phyloP scores from a whole-genome alignment of 2,329 filamentous ascomycete species.

The Sporothrix mexicana region DNA sequence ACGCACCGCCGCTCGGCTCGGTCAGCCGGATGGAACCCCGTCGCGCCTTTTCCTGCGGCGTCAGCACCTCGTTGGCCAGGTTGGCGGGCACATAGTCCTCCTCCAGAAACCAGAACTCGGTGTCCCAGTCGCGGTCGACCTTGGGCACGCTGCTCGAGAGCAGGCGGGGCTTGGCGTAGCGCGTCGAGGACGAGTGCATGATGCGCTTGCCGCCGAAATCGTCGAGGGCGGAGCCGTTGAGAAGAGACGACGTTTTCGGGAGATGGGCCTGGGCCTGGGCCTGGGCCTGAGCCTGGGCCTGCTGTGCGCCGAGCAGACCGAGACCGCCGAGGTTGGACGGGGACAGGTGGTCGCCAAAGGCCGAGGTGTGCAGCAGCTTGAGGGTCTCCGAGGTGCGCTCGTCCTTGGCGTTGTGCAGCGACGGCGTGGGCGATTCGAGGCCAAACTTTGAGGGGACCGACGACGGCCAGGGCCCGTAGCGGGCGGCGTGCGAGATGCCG shows the following conservation, averaged over 20 bases:
- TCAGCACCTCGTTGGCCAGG: conserved; percentile 66
- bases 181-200: conserved; percentile 65
- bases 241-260: conserved; percentile 38
- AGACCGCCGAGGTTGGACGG: conserved; percentile 30
- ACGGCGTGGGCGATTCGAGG: conserved; percentile 81
- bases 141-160: conserved; percentile 68
- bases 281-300: neutral
- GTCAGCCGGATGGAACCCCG: conserved; percentile 62
- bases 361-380: conserved; percentile 69
- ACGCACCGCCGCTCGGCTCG: conserved; percentile 39
- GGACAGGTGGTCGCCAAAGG: conserved; percentile 70
- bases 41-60: conserved; percentile 69
- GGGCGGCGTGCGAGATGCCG: conserved; percentile 87
- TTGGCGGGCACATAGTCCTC: conserved; percentile 85
- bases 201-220: conserved; percentile 71
- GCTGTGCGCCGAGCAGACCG: neutral
- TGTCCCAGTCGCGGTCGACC: conserved; percentile 68
- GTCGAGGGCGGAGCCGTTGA: conserved; percentile 49
- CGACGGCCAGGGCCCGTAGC: conserved; percentile 87
- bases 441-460: conserved; percentile 93
- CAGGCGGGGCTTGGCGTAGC: conserved; percentile 70
- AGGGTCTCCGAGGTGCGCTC: conserved; percentile 66
- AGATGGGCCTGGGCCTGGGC: neutral
- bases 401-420: conserved; percentile 68
- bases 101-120: conserved; percentile 75